A percentile compares a stretch with the other conserved stretches of the same genome.
These are phyloP conservation scores for Trichothecium roseum DNA, from an alignment of 2,329 filamentous ascomycete species.

Conservation along the genomic window DNA sequence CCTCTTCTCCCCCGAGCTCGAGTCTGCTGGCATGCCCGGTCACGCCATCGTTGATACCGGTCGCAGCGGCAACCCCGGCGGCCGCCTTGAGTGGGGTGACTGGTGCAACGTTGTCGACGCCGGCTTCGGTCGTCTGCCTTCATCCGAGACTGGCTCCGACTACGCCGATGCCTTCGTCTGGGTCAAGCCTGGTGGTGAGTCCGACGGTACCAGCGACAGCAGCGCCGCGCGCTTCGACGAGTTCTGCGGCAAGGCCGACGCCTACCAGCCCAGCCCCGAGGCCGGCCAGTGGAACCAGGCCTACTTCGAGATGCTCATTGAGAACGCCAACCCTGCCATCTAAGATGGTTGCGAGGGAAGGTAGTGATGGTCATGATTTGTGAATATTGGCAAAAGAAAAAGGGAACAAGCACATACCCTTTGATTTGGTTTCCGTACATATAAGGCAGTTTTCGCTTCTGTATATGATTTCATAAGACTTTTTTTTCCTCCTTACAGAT, in stretches of 20 bases:
- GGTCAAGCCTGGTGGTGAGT: conserved; percentile 55
- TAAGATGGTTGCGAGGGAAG: conserved; percentile 1
- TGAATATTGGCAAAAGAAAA: neutral
- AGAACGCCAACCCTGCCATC: conserved; percentile 9
- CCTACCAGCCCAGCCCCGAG: conserved; percentile 39
- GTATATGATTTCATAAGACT: too few relatives aligned
- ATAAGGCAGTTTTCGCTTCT: neutral
- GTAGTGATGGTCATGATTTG: neutral
- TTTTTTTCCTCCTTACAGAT: too few relatives aligned
- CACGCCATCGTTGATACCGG: conserved; percentile 31
- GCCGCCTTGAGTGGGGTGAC: conserved; percentile 35
- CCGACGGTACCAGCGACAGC: conserved; percentile 25
- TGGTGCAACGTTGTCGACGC: conserved; percentile 53
- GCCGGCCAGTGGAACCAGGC: conserved; percentile 33
- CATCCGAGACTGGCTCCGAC: conserved; percentile 42
- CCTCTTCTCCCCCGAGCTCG: conserved; percentile 25
- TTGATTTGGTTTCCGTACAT: neutral
- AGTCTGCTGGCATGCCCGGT: conserved; percentile 27
- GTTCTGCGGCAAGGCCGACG: conserved; percentile 27
- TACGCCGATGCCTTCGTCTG: conserved; percentile 55
- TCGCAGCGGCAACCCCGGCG: conserved; percentile 28
- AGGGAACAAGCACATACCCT: neutral
- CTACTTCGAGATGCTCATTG: conserved; percentile 14
- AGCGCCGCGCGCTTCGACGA: conserved; percentile 23
- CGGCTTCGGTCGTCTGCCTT: conserved; percentile 49